Evolutionary conservation across 2,329 filamentous ascomycete species (phyloP), one percentile per base, ranked within the genome.

Genomic region (Trichoderma atroviride): DNA sequence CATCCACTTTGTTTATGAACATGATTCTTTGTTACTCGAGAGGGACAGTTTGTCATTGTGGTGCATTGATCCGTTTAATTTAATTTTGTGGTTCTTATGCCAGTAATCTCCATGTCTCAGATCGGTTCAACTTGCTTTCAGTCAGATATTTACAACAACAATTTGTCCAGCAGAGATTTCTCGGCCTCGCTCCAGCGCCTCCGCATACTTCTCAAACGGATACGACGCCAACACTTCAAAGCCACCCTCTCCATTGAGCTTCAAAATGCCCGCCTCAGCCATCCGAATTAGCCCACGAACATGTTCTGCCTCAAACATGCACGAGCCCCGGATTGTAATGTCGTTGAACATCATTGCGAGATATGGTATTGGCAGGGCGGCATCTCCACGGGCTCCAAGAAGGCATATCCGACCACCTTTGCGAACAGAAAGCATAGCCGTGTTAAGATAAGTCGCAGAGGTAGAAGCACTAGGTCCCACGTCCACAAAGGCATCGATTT

Each of bases 401-500:
- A 76, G 59, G 10, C 68, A 70, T 24, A 73, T 71, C 7, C 72
- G 73, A 1, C 73, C 74, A 16, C 76, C 75, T 24, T 70, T 73
- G n/a, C 76, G 75, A 22, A 85, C 70, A 2, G 79, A 71, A 24
- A 74, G 33, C 31, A 85, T 77, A 1, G 77, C 79, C 11, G 78
- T 77, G 61, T 75, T 77, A 53, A 84, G 72, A 70, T 84, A 81
- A 2, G 79, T 77, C 0, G 79, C 78, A 13, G 78, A 75, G 3
- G 73, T 74, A 5, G 80, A 79, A 13, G 72, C 74, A 0, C 77
- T 75, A 2, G 84, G 84, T 0, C 80, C 80, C 40, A 85, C 77
- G 70, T 87, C 85, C 63, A 86, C 74, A 71, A 79, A 82, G 0
- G 79, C 82, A 68, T 87, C 74, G 3, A 81, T 76, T 1, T 73